Evolutionary conservation across 768 basidiomycete genomes (phyloP).

Genomic region (Coprinopsis marcescibilis): DNA sequence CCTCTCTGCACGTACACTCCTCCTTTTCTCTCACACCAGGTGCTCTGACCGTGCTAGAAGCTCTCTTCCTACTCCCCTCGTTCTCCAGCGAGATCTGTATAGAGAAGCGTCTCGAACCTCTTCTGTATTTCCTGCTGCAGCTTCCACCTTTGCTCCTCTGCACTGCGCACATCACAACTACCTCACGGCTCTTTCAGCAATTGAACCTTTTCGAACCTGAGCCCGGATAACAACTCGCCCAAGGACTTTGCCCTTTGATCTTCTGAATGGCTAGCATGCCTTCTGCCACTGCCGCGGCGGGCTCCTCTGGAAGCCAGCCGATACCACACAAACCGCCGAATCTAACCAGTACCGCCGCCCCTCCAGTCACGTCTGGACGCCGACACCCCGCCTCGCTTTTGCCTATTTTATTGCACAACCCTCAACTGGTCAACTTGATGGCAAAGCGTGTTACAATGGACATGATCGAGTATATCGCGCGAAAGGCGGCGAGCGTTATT

Average conservation of each 20-base stretch:
- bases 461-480: slow-evolving; percentile 84
- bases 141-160: slow-evolving; percentile 4
- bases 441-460: slow-evolving; percentile 70
- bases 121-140: background rate
- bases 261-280: no score
- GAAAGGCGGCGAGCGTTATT: slow-evolving; percentile 72
- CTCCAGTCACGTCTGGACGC: slow-evolving; percentile 16
- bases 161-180: background rate
- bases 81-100: background rate
- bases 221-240: no score
- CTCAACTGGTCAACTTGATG: slow-evolving; percentile 75
- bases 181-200: background rate
- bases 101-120: background rate
- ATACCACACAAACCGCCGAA: background rate
- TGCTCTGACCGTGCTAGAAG: slow-evolving; percentile 1
- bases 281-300: background rate
- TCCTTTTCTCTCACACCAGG: background rate
- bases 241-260: no score
- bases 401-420: slow-evolving; percentile 70
- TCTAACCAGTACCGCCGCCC: slow-evolving; percentile 2
- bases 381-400: slow-evolving; percentile 80
- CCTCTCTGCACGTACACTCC: slow-evolving; percentile 6
- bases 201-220: no score
- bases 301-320: no score
- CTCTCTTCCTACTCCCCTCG: background rate